These are phyloP conservation scores for Viola odorata DNA, from an alignment of 345 rosid species.

Conservation along the genomic window DNA sequence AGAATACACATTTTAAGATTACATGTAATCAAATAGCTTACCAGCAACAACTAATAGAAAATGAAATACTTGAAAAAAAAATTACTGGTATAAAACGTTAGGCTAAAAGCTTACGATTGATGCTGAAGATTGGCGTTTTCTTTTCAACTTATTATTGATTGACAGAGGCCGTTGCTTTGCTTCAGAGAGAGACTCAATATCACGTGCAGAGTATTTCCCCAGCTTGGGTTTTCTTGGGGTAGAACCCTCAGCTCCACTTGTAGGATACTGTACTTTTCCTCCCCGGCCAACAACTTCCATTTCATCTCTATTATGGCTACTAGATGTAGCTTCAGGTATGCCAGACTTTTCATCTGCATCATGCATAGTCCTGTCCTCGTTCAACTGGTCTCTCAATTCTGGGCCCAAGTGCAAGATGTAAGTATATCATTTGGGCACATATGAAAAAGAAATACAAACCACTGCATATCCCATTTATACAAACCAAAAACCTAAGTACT, in stretches of 20 bases:
- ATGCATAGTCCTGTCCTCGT: constrained; percentile 46
- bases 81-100: background rate
- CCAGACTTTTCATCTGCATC: constrained; percentile 48
- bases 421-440: background rate
- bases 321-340: constrained; percentile 50
- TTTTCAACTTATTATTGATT: constrained; percentile 31
- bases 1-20: background rate
- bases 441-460: background rate
- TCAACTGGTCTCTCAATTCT: constrained; percentile 69
- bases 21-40: background rate
- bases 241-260: constrained; percentile 35
- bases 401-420: constrained; percentile 12
- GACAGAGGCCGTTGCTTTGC: constrained; percentile 36
- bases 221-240: constrained; percentile 44
- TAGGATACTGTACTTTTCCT: constrained; percentile 33
- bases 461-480: background rate
- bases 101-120: constrained; percentile 30
- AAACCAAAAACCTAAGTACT: background rate
- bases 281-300: constrained; percentile 34
- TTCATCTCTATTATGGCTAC: constrained; percentile 35
- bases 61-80: constrained; percentile 1
- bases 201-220: constrained; percentile 33
- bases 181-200: constrained; percentile 33
- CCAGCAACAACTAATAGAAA: background rate
- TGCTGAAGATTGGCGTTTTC: constrained; percentile 41